Conservation (phyloP, 2,329 filamentous ascomycete genomes). For the Leptodontidium sp. region DNA sequence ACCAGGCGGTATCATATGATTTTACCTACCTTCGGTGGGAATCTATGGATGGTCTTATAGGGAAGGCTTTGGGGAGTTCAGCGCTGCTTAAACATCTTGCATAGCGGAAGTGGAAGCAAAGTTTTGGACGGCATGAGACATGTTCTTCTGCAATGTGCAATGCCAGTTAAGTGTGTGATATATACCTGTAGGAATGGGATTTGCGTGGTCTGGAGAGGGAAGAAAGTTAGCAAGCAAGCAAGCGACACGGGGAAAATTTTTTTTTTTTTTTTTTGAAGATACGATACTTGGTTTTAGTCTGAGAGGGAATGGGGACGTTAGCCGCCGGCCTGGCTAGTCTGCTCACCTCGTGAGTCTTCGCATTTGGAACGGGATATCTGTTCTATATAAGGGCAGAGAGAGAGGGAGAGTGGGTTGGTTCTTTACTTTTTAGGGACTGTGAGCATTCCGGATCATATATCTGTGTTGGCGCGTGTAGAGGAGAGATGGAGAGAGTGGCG, state of each 20-base stretch:
- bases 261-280: not conserved
- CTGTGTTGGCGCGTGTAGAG: constrained; percentile 2
- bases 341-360: not conserved
- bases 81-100: constrained; percentile 25
- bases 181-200: constrained; percentile 25
- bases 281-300: not conserved
- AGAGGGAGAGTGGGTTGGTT: not conserved
- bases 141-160: not conserved
- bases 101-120: constrained; percentile 23
- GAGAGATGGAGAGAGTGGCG: not conserved
- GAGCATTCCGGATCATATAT: not conserved
- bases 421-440: not conserved
- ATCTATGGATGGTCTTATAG: not conserved
- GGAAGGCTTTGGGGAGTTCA: constrained; percentile 17
- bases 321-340: constrained; percentile 14
- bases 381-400: not conserved
- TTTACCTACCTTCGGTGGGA: not conserved
- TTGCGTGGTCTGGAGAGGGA: constrained; percentile 3
- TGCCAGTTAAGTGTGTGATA: constrained; percentile 16
- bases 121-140: constrained; percentile 11
- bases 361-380: constrained; percentile 3
- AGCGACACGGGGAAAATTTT: not conserved
- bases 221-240: constrained; percentile 16
- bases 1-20: constrained; percentile 47
- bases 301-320: not conserved